Base-by-base conservation (phyloP, 768 basidiomycete genomes). In the Pleurotus tuber-regium region DNA sequence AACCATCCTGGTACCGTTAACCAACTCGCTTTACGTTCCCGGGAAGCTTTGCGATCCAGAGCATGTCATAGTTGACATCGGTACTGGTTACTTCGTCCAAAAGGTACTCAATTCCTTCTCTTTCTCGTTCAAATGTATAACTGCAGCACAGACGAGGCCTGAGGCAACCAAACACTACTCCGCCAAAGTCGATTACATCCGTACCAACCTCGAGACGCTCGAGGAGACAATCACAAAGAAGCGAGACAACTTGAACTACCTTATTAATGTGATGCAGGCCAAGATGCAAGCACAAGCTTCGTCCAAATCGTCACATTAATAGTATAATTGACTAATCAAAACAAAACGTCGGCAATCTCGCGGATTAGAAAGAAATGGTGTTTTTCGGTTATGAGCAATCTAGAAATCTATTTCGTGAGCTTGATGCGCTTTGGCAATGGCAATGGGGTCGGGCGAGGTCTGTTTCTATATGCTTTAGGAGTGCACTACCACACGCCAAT, bases 21-120 rank as follows among this genome's bases (percentile, higher is more conserved):
- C 94, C 12, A 92, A 89, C 66, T 98, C 95, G 1, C 79, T 99
- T 2, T 98, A 98, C 63, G 89, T 98, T 21, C 94, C 96, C 2
- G 97, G 95, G 16, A 92, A 86, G 69, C 76, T 98, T 41, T 76
- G 74, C 35, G 89, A 97, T 62, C 67, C 81, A 1, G 87, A 93
- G 39, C 80, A 92, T 59, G 95, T 99, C 41, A 86, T 98, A 55
- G 83, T 98, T 31, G 97, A 99, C 65, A 78, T 98, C 23, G 97
- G 97, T 1, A 98, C 96, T 0, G 96, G 97, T 0, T 99, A 98
- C 68, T 98, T 87, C 59, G 89, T 98, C 14, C 85, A 91, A 70
- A 99, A 98, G 80, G 97, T 92, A 41, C 38, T 50, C 16, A 9
- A 36, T 35, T n/a, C 19, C 16, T 47, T 8, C 24, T 48, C 18